Evolutionary conservation across 1,139 yeast genomes (phyloP), one percentile per base, ranked within the genome.

Genomic region (Dujonia santamariae): DNA sequence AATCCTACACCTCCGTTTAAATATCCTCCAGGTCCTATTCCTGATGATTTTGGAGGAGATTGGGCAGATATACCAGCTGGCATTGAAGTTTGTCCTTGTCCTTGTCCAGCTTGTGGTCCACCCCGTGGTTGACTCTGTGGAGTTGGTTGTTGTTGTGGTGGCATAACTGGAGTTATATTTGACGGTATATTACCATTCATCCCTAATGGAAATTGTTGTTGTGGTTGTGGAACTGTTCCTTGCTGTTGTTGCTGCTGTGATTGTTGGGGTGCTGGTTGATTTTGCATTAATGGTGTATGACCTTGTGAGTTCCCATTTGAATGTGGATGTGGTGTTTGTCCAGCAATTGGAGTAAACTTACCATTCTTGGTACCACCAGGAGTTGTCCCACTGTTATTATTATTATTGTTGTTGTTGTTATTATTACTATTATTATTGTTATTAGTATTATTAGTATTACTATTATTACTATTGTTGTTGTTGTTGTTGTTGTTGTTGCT

Each of bases 261-360:
- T 4, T 7, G 30, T 21, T 36, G 39, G n/a, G 6, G 30, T 21
- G 32, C 42, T 1, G 61, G 59, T 35, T 48, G 58, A 32, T 46
- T 47, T 4, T 48, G 46, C 52, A 59, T 50, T 31, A 53, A 64
- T 1, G 63, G 66, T 1, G 63, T 56, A 24, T 53, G 61, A 4
- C 48, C 51, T 21, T 47, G 53, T 7, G 63, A 53, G 22, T 46
- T 47, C 1, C 52, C 53, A 1, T 48, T 51, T 4, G 58, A 50
- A 16, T 41, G 46, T 53, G 3, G 60, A 58, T 3, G 54, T 52
- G 20, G 47, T 44, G 34, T 46, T 40, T 21, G 43, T 34, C 20
- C n/a, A n/a, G 38, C 36, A 26, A 32, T 42, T 7, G 39, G 42
- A 23, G 36, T 43, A 19, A 31, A 38, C 14, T 30, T 21, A 4